Conservation (phyloP, 345 rosid species). For the Brassica rapa region DNA sequence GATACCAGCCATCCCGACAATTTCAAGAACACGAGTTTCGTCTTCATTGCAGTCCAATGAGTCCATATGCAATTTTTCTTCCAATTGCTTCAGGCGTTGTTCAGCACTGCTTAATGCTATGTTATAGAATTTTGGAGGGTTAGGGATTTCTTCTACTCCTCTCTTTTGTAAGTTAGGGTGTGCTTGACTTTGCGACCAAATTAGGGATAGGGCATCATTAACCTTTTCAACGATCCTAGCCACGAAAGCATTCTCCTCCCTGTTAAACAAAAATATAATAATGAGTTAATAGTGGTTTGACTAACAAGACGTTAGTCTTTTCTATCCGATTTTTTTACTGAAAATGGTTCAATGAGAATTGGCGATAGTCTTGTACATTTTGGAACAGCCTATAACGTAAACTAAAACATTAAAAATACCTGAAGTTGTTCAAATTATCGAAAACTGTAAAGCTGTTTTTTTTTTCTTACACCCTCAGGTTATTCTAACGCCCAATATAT, state of each 20-base stretch:
- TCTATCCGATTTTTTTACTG: not conserved
- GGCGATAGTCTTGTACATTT: not conserved
- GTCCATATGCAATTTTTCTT: not conserved
- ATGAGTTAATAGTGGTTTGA: not conserved
- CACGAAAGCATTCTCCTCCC: not conserved
- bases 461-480: not conserved
- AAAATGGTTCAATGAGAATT: not conserved
- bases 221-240: not conserved
- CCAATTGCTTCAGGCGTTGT: conserved; percentile 1
- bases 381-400: not conserved
- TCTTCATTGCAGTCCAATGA: not conserved
- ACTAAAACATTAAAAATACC: not conserved
- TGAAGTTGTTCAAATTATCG: too few species aligned
- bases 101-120: not conserved
- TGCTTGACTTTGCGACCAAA: not conserved
- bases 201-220: not conserved
- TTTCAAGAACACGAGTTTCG: conserved; percentile 10
- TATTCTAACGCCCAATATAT: not conserved
- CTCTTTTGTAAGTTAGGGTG: not conserved
- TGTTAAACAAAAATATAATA: not conserved
- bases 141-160: not conserved
- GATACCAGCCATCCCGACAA: conserved; percentile 33
- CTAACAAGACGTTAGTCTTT: not conserved
- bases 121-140: not conserved
- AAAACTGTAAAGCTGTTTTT: not conserved